These are phyloP conservation scores for Fusarium buharicum DNA, from an alignment of 2,329 filamentous ascomycete genomes.

Conservation along the genomic window DNA sequence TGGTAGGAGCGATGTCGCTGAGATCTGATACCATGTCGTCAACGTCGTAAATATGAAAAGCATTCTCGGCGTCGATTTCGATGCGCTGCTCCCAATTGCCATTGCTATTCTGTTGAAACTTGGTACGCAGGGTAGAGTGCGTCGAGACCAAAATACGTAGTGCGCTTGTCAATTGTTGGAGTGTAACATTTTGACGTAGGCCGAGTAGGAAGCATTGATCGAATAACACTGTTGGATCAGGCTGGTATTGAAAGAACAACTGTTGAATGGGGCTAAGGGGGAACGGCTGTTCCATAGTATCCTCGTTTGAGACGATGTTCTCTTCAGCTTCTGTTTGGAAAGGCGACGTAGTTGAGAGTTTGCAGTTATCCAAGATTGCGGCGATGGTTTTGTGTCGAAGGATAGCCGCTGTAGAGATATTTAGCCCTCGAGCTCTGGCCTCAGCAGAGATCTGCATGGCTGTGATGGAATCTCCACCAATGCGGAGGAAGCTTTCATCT, in stretches of 20 bases:
- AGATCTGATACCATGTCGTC: background rate
- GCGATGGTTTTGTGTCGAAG: slow-evolving; percentile 17
- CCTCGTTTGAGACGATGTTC: background rate
- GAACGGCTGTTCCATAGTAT: background rate
- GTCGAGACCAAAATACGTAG: background rate
- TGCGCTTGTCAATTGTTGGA: background rate
- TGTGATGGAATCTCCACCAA: slow-evolving; percentile 60
- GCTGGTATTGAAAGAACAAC: slow-evolving; percentile 8
- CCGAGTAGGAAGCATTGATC: background rate
- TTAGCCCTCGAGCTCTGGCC: slow-evolving; percentile 6
- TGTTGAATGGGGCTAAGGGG: slow-evolving; percentile 14
- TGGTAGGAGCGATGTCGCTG: background rate
- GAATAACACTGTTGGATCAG: background rate
- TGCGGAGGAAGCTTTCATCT: slow-evolving; percentile 60
- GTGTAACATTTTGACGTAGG: background rate
- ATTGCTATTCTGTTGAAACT: background rate
- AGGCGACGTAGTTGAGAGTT: background rate
- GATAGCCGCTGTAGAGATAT: slow-evolving; percentile 12
- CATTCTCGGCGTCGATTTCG: background rate
- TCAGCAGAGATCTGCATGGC: slow-evolving; percentile 49
- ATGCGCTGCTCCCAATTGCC: background rate
- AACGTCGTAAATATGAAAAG: background rate
- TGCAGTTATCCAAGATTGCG: slow-evolving; percentile 1
- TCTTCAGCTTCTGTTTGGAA: background rate
- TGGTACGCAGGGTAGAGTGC: background rate